Conservation (phyloP, 345 rosid species). For the Sonneratia caseolaris region DNA sequence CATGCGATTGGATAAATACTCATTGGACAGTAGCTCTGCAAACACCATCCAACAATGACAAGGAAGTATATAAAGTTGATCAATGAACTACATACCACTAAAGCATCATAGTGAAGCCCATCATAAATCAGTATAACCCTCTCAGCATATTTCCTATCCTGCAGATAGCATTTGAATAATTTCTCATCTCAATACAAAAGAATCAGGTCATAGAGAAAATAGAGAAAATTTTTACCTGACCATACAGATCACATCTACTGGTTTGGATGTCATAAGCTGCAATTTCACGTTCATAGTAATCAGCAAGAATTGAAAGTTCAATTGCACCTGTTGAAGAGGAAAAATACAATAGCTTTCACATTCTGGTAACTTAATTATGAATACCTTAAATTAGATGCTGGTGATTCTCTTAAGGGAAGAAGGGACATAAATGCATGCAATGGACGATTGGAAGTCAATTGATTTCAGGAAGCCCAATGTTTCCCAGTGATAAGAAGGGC, state of each 20-base stretch:
- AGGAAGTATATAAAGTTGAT: not conserved
- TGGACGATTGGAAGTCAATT: not conserved
- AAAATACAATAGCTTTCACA: not conserved
- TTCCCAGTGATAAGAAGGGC: not conserved
- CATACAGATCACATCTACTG: conserved; percentile 79
- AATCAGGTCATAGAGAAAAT: not conserved
- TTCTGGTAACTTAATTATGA: not conserved
- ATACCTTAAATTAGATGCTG: not conserved
- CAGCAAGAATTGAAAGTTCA: conserved; percentile 86
- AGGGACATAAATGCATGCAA: not conserved
- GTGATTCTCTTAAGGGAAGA: not conserved
- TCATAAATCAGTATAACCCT: conserved; percentile 89
- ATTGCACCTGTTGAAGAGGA: conserved; percentile 59
- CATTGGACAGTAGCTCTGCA: not conserved
- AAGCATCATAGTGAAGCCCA: conserved; percentile 92
- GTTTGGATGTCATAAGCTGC: conserved; percentile 93
- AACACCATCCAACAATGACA: not conserved
- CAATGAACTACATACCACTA: conserved; percentile 47
- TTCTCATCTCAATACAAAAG: not conserved
- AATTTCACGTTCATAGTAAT: conserved; percentile 71
- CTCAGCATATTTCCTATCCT: conserved; percentile 60
- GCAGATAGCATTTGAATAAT: conserved; percentile 11
- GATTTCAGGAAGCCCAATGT: not conserved
- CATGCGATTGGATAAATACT: not conserved
- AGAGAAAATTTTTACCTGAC: conserved; percentile 48